Evolutionary conservation across 768 basidiomycete genomes (phyloP).

Genomic region (Candolleomyces efflorescens): DNA sequence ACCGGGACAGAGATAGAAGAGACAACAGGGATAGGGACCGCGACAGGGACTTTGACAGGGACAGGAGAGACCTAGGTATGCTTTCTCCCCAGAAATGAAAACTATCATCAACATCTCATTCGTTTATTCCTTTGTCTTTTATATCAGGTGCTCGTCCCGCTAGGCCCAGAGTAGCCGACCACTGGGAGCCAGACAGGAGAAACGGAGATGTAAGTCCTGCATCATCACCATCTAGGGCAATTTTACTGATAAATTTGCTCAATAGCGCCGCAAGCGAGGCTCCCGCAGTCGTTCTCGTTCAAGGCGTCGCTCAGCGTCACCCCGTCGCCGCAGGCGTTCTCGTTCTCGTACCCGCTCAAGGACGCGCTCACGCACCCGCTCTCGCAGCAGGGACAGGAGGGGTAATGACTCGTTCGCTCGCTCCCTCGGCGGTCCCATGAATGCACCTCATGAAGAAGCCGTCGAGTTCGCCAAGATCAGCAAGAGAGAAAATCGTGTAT

Average conservation of each 20-base stretch:
- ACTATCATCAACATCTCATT: no score
- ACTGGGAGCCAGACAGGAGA: constrained; percentile 82
- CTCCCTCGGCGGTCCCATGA: constrained; percentile 85
- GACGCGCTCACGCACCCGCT: constrained; percentile 58
- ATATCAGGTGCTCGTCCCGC: constrained; percentile 24
- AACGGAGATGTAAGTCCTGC: constrained; percentile 58
- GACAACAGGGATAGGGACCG: constrained; percentile 34
- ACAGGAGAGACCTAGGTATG: constrained; percentile 57
- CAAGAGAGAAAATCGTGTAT: constrained; percentile 98
- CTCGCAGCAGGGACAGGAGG: constrained; percentile 64
- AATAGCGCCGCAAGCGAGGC: constrained; percentile 64
- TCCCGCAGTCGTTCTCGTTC: constrained; percentile 63
- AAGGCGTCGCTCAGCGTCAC: constrained; percentile 63
- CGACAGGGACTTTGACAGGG: constrained; percentile 28
- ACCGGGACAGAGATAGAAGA: constrained; percentile 38
- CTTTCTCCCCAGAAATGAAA: constrained; percentile 9
- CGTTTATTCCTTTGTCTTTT: no score
- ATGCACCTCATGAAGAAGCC: constrained; percentile 89
- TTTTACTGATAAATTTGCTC: neutral
- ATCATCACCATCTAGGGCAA: constrained; percentile 6
- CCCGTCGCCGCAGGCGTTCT: constrained; percentile 60
- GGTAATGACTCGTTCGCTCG: constrained; percentile 62
- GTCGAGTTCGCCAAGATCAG: constrained; percentile 92
- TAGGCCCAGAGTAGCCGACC: constrained; percentile 57
- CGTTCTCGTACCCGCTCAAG: constrained; percentile 40